Evolutionary conservation across 805 yeast genomes (phyloP).

Genomic region (Saccharomycopsis synnaedendra): DNA sequence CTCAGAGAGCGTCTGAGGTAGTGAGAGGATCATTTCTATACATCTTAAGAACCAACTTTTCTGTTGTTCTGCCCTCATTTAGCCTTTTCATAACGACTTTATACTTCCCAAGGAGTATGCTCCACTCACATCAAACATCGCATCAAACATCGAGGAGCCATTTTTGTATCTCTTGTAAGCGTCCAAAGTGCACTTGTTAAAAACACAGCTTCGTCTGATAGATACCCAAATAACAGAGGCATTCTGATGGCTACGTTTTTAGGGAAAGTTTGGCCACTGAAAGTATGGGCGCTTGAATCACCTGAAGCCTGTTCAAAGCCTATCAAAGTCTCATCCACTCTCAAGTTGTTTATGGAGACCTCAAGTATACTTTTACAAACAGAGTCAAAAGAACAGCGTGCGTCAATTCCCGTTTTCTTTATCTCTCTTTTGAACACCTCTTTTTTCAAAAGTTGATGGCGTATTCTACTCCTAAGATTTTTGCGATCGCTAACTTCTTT

Average conservation of each 20-base stretch:
- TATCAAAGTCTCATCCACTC: constrained; percentile 63
- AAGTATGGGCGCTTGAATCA: too few relatives aligned
- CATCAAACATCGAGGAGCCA: constrained; percentile 39
- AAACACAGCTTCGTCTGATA: constrained; percentile 46
- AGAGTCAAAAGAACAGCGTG: constrained; percentile 56
- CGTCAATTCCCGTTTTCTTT: constrained; percentile 64
- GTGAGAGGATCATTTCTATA: too few relatives aligned
- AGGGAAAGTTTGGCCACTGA: constrained; percentile 18
- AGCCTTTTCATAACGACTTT: constrained; percentile 41
- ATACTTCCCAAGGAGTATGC: constrained; percentile 53
- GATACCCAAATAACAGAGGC: constrained; percentile 47
- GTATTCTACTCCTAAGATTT: constrained; percentile 66
- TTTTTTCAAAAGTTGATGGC: constrained; percentile 44
- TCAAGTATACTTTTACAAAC: constrained; percentile 72
- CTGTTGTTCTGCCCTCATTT: constrained; percentile 64
- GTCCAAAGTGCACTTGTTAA: constrained; percentile 30
- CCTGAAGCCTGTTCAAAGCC: constrained; percentile 86
- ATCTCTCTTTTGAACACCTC: constrained; percentile 42
- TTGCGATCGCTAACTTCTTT: constrained; percentile 59
- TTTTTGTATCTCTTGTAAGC: constrained; percentile 31
- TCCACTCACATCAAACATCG: constrained; percentile 41
- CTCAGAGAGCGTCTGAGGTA: too few relatives aligned
- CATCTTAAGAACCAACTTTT: constrained; percentile 57
- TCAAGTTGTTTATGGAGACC: constrained; percentile 46
- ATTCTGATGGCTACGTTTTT: constrained; percentile 57